Conservation (phyloP, 1,284 basidiomycete genomes). For the Hortiboletus rubellus region DNA sequence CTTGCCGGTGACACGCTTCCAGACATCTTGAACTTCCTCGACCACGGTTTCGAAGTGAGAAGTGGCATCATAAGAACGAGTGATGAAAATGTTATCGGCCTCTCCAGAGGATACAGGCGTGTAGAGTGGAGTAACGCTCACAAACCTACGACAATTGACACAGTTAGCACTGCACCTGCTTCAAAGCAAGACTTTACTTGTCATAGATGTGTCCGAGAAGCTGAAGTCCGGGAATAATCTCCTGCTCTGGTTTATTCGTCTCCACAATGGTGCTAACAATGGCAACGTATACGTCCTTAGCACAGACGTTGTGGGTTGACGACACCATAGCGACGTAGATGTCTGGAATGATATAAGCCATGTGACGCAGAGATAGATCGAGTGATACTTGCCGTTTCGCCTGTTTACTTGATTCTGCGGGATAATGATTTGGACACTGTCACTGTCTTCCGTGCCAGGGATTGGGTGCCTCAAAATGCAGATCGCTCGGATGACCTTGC, state of each 20-base stretch:
- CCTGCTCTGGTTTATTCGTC: constrained; percentile 89
- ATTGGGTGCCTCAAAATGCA: constrained; percentile 99
- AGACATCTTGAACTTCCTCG: constrained; percentile 92
- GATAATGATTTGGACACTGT: constrained; percentile 97
- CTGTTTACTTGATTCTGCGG: constrained; percentile 97
- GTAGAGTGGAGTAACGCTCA: constrained; percentile 87
- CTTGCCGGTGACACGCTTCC: constrained; percentile 79
- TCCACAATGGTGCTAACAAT: constrained; percentile 99
- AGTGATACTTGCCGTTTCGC: constrained; percentile 76
- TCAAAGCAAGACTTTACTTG: constrained; percentile 58
- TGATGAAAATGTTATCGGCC: constrained; percentile 92
- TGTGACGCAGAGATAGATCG: constrained; percentile 5
- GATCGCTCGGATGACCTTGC: constrained; percentile 95
- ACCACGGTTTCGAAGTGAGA: constrained; percentile 99
- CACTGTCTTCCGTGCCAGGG: constrained; percentile 93
- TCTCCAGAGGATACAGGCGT: constrained; percentile 83
- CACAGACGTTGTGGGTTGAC: constrained; percentile 95
- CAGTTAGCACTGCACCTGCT: constrained; percentile 4
- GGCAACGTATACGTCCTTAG: constrained; percentile 92
- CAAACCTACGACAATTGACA: constrained; percentile 63
- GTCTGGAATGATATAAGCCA: constrained; percentile 52
- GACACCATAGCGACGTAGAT: constrained; percentile 99
- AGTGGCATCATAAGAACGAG: constrained; percentile 97
- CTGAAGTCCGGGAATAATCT: constrained; percentile 89
- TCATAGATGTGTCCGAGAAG: constrained; percentile 93